These are phyloP conservation scores for Breviolum minutum DNA, from an alignment of 73 alveolate species.

Conservation along the genomic window DNA sequence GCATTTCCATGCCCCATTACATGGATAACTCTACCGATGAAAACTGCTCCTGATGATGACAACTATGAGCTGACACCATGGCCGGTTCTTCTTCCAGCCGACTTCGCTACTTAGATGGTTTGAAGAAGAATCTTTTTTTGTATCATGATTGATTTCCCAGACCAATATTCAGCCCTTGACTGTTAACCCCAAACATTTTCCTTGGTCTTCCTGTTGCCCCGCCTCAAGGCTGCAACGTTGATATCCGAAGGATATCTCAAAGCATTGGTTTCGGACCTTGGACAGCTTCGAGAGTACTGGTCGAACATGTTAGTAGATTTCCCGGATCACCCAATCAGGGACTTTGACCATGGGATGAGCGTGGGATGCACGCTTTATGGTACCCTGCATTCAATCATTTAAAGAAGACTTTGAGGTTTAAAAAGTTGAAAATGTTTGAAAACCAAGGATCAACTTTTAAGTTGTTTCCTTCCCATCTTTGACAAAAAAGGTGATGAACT, in stretches of 20 bases:
- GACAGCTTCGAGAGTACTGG: not conserved
- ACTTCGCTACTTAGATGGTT: not conserved
- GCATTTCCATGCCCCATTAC: not conserved
- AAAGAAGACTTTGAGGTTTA: no score
- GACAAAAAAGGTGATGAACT: not conserved
- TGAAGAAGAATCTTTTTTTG: not conserved
- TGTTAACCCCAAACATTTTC: not conserved
- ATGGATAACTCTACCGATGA: not conserved
- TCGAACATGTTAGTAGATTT: not conserved
- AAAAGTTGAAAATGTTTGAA: not conserved
- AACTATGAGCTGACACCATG: not conserved
- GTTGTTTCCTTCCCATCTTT: not conserved
- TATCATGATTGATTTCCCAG: not conserved
- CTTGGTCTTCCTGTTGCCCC: not conserved
- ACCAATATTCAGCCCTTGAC: not conserved
- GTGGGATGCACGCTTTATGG: conserved; percentile 11
- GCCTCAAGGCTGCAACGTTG: not conserved
- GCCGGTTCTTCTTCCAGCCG: not conserved
- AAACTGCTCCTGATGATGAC: not conserved
- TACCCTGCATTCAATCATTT: not conserved
- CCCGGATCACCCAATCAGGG: not conserved
- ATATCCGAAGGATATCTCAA: not conserved
- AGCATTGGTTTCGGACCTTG: not conserved
- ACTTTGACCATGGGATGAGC: not conserved
- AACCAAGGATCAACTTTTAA: no score